Base-by-base conservation (phyloP, 2,329 filamentous ascomycete species). In the Xylaria sp. region DNA sequence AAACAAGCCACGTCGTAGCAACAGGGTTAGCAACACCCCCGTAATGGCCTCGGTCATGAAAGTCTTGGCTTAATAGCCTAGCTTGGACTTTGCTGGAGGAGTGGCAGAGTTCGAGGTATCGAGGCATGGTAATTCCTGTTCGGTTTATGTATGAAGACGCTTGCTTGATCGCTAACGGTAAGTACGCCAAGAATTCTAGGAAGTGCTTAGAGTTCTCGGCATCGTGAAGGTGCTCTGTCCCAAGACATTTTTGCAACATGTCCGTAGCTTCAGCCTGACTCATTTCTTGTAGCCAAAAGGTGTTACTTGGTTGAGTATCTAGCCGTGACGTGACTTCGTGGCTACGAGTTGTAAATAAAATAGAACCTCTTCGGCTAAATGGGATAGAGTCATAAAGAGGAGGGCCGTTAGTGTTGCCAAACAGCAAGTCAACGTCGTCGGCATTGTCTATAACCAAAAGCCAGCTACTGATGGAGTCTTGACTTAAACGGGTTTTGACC, bases 341-440 rank as follows among this genome's bases (percentile, higher is more conserved):
- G 11, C 30, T 51, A 3, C 48, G 48, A 11, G 42, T 60, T 12
- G 57, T 60, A 7, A 60, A 48, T 1, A 60, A 8, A 24, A 60
- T 60, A 3, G 45, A 60, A 8, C 55, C 55, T 30, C 27, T 17
- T 24, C 12, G 6, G 11, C 17, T 60, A 5, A 50, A 50, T 34
- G 42, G 42, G 17, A 60, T 24, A 17, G 14, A 34, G 14, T 36
- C 14, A 5, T 4, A 11, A n/a, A 50, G 17, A 14, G 8, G 8
- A 7, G 12, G 12, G 12, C 36, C 36, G 5, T 34, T 34, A 17
- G 14, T 11, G 27, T 8, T 14, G 6, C 6, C n/a, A 21, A 54
- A 36, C 3, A 36, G 51, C 19, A 54, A 12, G 2, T 60, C 57
- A 21, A 36, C 19, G 17, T 50, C 27, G 19, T 59, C 56, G 24